These are phyloP conservation scores for Neurospora sp. DNA, from an alignment of 2,329 filamentous ascomycete species.

Conservation along the genomic window DNA sequence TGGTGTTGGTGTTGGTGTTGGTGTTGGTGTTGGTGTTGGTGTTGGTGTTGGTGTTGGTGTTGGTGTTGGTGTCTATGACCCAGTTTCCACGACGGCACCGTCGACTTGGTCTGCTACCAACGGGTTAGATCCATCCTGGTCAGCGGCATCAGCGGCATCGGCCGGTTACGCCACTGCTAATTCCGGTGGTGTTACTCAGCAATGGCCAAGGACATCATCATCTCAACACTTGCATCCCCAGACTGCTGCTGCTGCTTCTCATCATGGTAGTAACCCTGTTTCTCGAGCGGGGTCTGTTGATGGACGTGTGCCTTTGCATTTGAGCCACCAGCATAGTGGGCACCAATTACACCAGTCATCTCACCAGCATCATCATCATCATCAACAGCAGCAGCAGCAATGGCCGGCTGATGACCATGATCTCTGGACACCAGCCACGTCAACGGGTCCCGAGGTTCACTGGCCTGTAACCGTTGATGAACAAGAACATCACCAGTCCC, in stretches of 20 bases:
- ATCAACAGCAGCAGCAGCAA: constrained; percentile 1
- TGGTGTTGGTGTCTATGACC: constrained; percentile 2
- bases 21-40: background rate
- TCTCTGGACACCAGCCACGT: constrained; percentile 2
- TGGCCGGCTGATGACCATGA: background rate
- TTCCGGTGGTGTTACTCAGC: background rate
- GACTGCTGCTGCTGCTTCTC: background rate
- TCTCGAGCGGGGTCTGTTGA: background rate
- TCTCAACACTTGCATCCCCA: background rate
- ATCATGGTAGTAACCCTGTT: background rate
- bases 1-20: background rate
- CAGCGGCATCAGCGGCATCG: background rate
- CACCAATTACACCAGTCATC: background rate
- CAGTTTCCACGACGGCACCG: constrained; percentile 2
- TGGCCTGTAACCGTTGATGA: background rate
- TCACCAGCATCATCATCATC: background rate
- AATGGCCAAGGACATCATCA: background rate
- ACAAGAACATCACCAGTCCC: background rate
- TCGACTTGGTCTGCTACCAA: background rate
- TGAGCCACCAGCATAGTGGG: background rate
- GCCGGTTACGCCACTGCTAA: background rate
- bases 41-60: background rate
- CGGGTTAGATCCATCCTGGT: background rate
- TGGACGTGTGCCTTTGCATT: background rate
- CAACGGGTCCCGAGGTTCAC: background rate